Evolutionary conservation across 1,284 basidiomycete genomes (phyloP).

Genomic region (Phellopilus nigrolimitatus): DNA sequence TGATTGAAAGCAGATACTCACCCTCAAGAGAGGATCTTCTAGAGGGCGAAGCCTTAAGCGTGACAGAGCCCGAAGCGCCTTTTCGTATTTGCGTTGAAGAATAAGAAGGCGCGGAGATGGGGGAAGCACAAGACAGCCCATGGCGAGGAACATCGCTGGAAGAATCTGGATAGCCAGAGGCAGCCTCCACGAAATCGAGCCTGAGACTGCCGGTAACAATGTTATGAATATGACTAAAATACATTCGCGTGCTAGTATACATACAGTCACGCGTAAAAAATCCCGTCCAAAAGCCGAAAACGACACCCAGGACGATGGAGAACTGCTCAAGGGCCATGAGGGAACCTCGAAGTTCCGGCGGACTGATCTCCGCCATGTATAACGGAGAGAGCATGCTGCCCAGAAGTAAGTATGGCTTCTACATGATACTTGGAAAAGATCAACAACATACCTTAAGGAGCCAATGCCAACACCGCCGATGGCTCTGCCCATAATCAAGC

Average conservation of each 20-base stretch:
- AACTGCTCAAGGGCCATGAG: constrained; percentile 77
- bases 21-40: constrained; percentile 52
- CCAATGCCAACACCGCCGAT: constrained; percentile 79
- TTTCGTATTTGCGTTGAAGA: constrained; percentile 48
- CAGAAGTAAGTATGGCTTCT: constrained; percentile 1
- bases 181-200: constrained; percentile 69
- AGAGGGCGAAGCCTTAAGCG: constrained; percentile 43
- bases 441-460: constrained; percentile 51
- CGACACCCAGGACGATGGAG: constrained; percentile 72
- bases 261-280: constrained; percentile 63
- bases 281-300: constrained; percentile 78
- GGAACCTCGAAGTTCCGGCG: constrained; percentile 77
- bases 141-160: constrained; percentile 60
- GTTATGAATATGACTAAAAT: not conserved
- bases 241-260: constrained; percentile 24
- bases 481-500: constrained; percentile 63
- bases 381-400: constrained; percentile 69
- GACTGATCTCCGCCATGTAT: constrained; percentile 80
- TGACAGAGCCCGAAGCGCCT: constrained; percentile 47
- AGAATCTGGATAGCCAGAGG: constrained; percentile 69
- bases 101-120: constrained; percentile 69
- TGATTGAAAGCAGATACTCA: constrained; percentile 25
- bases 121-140: constrained; percentile 64
- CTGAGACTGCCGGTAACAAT: constrained; percentile 24
- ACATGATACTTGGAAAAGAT: too few relatives aligned